These are phyloP conservation scores for Cymbidium sinense DNA, from an alignment of 106 monocot species.

Conservation along the genomic window DNA sequence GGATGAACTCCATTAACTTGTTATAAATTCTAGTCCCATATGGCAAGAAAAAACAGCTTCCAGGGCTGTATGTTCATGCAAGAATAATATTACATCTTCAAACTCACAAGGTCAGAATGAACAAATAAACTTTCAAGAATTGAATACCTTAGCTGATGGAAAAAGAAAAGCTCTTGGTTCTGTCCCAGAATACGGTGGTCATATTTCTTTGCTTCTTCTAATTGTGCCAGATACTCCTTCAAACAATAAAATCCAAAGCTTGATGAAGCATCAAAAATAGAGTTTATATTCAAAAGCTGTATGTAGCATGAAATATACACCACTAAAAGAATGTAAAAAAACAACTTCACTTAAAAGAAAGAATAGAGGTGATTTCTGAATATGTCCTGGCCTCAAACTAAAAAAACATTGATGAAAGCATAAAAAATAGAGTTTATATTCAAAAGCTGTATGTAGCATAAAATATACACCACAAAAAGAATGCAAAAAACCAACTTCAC, in stretches of 20 bases:
- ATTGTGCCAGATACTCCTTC: conserved; percentile 63
- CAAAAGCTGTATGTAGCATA: too few species aligned
- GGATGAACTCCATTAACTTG: conserved; percentile 81
- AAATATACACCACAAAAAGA: too few species aligned
- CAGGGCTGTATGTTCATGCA: conserved; percentile 54
- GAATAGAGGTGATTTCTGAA: too few species aligned
- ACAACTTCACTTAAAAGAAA: too few species aligned
- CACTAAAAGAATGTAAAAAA: too few species aligned
- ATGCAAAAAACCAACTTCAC: too few species aligned
- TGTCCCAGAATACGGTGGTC: conserved; percentile 89
- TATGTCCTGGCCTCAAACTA: too few species aligned
- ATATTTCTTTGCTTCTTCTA: conserved; percentile 97
- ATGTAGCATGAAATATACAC: neutral
- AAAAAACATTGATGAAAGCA: too few species aligned
- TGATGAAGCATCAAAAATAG: neutral
- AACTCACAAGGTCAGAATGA: neutral
- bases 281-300: neutral
- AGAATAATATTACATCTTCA: conserved; percentile 7
- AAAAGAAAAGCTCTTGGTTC: conserved; percentile 98
- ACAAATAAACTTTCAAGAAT: conserved; percentile 4
- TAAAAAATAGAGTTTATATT: too few species aligned
- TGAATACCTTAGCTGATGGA: conserved; percentile 80
- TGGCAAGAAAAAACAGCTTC: conserved; percentile 95
- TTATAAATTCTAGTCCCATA: conserved; percentile 87
- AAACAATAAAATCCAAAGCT: conserved; percentile 11